Conservation (phyloP, 1,284 basidiomycete genomes). For the Malassezia cuniculi region DNA sequence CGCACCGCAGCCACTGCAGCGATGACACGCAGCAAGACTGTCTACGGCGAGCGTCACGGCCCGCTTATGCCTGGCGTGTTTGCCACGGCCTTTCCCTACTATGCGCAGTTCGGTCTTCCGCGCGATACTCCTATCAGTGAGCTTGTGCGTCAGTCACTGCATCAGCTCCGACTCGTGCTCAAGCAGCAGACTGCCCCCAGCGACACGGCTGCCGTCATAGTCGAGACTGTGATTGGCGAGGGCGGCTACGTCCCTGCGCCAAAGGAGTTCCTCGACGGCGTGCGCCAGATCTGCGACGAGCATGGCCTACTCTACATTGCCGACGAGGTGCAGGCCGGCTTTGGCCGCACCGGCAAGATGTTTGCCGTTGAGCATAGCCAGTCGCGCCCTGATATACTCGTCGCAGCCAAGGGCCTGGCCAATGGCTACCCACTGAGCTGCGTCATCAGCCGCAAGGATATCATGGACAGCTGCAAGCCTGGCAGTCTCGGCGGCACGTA, state of each 20-base stretch:
- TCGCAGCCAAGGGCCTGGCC: conserved; percentile 84
- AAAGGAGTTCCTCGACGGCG: conserved; percentile 60
- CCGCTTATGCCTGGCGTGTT: conserved; percentile 80
- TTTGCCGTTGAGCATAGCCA: conserved; percentile 60
- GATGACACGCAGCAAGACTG: conserved; percentile 76
- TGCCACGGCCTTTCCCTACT: conserved; percentile 75
- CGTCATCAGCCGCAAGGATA: conserved; percentile 64
- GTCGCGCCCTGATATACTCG: conserved; percentile 72
- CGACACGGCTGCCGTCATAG: conserved; percentile 79
- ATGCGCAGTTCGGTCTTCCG: conserved; percentile 67
- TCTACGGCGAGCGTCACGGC: conserved; percentile 65
- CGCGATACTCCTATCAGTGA: conserved; percentile 56
- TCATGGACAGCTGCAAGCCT: conserved; percentile 66
- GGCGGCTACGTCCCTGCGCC: conserved; percentile 86
- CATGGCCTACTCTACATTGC: conserved; percentile 55
- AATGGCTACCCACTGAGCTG: conserved; percentile 88
- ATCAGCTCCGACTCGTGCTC: conserved; percentile 70
- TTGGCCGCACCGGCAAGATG: conserved; percentile 67
- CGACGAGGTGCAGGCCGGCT: conserved; percentile 61
- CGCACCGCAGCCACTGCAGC: conserved; percentile 60
- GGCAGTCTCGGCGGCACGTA: conserved; percentile 59
- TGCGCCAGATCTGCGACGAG: conserved; percentile 73
- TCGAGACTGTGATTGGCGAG: conserved; percentile 86
- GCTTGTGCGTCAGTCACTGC: conserved; percentile 59
- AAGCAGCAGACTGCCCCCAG: conserved; percentile 68